A percentile compares a stretch with the other conserved stretches of the same genome.
Conservation (phyloP, 73 alveolate genomes). For the Paramecium pentaurelia region DNA sequence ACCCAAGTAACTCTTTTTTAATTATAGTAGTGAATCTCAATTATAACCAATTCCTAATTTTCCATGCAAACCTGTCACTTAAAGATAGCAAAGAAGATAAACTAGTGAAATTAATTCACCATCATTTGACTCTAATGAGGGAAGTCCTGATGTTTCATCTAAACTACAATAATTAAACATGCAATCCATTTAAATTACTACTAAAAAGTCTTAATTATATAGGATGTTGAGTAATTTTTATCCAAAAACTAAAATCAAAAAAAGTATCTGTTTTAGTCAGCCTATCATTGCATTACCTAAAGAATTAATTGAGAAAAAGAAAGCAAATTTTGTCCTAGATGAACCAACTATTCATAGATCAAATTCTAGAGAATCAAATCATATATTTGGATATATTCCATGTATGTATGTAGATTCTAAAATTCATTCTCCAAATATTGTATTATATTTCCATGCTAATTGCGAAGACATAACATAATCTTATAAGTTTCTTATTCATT, state of each 20-base stretch:
- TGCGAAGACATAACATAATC: slow-evolving; percentile 80
- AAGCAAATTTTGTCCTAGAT: background rate
- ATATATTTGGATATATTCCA: slow-evolving; percentile 58
- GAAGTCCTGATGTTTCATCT: background rate
- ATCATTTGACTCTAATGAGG: background rate
- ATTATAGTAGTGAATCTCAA: background rate
- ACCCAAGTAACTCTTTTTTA: background rate
- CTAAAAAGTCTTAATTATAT: background rate
- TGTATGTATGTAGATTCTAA: slow-evolving; percentile 68
- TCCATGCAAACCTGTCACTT: background rate
- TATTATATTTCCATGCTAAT: slow-evolving; percentile 90
- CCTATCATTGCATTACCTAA: background rate
- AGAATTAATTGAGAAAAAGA: background rate
- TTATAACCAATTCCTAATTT: background rate
- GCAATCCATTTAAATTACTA: background rate
- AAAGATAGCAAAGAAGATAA: background rate
- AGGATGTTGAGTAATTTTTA: background rate
- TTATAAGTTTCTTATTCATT: slow-evolving; percentile 64
- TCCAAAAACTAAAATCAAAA: background rate
- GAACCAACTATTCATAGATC: background rate
- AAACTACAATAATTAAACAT: background rate
- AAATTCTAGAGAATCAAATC: background rate
- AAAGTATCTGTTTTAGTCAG: background rate
- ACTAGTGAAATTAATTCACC: background rate
- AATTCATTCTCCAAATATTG: slow-evolving; percentile 71